Evolutionary conservation across 306 rosid species (phyloP).

Genomic region (Cicer pinnatifidum): DNA sequence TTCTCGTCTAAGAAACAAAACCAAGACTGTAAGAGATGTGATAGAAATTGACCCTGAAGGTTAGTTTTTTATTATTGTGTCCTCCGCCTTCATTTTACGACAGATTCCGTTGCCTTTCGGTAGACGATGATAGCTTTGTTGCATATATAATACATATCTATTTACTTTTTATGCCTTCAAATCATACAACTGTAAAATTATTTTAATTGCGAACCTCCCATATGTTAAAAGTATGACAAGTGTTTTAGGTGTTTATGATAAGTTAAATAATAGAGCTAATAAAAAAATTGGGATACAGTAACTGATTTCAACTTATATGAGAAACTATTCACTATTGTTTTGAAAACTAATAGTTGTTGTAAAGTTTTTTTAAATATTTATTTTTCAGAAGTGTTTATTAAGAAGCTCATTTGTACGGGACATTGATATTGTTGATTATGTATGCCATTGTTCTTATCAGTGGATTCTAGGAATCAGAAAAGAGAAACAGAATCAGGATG

Average conservation of each 20-base stretch:
- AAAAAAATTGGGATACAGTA: not conserved
- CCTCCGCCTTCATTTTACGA: not conserved
- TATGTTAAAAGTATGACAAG: not conserved
- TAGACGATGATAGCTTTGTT: not conserved
- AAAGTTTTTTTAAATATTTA: not conserved
- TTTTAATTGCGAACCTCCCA: no score
- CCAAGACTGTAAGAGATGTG: not conserved
- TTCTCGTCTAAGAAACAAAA: conserved; percentile 18
- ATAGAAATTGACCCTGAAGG: conserved; percentile 24
- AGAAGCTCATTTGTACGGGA: not conserved
- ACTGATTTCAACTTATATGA: not conserved
- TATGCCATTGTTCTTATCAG: conserved; percentile 34
- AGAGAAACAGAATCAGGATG: not conserved
- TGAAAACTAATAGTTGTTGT: not conserved
- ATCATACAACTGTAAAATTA: no score
- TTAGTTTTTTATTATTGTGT: conserved; percentile 7
- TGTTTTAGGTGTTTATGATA: not conserved
- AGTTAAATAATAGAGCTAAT: not conserved
- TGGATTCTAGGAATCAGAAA: not conserved
- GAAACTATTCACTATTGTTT: not conserved
- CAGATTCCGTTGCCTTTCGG: not conserved
- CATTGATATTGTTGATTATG: conserved; percentile 25
- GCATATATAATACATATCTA: not conserved
- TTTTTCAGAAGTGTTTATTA: not conserved
- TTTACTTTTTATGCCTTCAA: not conserved